A percentile compares a stretch with the other conserved stretches of the same genome.
Conservation (phyloP, 2,329 filamentous ascomycete species). For the Microdochium bolleyi region DNA sequence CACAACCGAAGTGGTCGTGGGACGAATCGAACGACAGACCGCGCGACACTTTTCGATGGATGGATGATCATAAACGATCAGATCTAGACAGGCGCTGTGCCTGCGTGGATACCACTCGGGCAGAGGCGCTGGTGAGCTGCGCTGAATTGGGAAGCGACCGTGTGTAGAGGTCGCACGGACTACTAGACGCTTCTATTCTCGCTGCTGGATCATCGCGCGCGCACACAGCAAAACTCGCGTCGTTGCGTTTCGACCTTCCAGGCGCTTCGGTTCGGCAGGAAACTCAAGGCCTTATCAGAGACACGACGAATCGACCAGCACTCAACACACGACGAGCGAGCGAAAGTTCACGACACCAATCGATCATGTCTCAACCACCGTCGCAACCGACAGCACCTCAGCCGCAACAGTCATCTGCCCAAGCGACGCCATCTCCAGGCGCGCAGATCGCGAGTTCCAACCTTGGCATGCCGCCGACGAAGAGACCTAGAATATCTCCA, state of each 20-base stretch:
- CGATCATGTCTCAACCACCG: conserved; percentile 54
- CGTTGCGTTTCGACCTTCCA: too few relatives aligned
- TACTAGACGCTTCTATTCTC: neutral
- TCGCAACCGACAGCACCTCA: conserved; percentile 48
- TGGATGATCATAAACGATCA: conserved; percentile 38
- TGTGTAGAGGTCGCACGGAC: neutral
- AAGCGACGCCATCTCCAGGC: conserved; percentile 45
- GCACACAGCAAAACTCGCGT: too few relatives aligned
- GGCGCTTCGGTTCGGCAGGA: too few relatives aligned
- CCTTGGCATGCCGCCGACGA: conserved; percentile 58
- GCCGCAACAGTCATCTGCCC: conserved; percentile 47
- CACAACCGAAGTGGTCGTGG: neutral
- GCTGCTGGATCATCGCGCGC: neutral
- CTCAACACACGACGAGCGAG: neutral
- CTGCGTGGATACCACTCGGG: conserved; percentile 27
- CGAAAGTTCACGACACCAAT: neutral
- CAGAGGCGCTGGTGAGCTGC: conserved; percentile 4
- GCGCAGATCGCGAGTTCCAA: conserved; percentile 37
- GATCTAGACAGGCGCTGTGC: conserved; percentile 37
- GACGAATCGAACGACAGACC: neutral
- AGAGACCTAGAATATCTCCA: conserved; percentile 65
- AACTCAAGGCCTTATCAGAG: too few relatives aligned
- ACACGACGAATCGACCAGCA: neutral
- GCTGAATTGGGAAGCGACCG: neutral
- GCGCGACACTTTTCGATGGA: conserved; percentile 14